Conservation (phyloP, 495 filamentous ascomycete genomes). For the Jackrogersella minutella region DNA sequence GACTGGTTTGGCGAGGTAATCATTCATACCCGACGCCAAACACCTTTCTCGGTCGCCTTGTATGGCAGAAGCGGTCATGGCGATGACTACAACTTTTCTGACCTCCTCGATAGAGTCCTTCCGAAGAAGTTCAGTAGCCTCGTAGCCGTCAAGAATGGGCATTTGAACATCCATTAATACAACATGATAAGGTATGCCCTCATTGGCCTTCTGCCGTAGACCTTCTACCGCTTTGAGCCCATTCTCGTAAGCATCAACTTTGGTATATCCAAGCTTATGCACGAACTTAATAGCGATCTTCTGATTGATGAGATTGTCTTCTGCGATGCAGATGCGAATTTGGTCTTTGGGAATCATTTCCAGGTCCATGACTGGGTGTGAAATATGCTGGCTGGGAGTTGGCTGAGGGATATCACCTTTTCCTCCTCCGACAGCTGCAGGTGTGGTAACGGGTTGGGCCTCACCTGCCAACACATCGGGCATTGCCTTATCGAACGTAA, state of each 20-base stretch:
- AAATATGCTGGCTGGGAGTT: constrained; percentile 49
- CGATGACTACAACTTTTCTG: constrained; percentile 81
- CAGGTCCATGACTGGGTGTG: constrained; percentile 67
- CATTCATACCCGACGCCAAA: constrained; percentile 92
- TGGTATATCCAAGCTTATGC: constrained; percentile 79
- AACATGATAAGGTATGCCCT: constrained; percentile 77
- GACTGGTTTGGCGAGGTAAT: constrained; percentile 93
- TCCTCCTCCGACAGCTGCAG: constrained; percentile 46
- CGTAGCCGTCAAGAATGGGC: constrained; percentile 93
- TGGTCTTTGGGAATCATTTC: constrained; percentile 75
- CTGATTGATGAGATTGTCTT: constrained; percentile 92
- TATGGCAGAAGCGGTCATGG: constrained; percentile 93
- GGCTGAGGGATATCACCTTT: constrained; percentile 49
- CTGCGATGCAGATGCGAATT: constrained; percentile 85
- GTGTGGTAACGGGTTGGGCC: constrained; percentile 44
- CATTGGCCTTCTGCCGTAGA: constrained; percentile 70
- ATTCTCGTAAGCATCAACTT: constrained; percentile 82
- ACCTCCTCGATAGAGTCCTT: constrained; percentile 76
- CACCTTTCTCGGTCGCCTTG: constrained; percentile 93
- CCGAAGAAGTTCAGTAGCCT: constrained; percentile 82
- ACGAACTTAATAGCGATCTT: constrained; percentile 93
- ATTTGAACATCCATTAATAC: constrained; percentile 97
- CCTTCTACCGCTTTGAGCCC: constrained; percentile 87
- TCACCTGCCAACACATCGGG: constrained; percentile 61
- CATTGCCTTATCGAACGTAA: constrained; percentile 80